phyloP scores from a whole-genome alignment of 495 filamentous ascomycete genomes.

The Hypoxylon subgilvum region DNA sequence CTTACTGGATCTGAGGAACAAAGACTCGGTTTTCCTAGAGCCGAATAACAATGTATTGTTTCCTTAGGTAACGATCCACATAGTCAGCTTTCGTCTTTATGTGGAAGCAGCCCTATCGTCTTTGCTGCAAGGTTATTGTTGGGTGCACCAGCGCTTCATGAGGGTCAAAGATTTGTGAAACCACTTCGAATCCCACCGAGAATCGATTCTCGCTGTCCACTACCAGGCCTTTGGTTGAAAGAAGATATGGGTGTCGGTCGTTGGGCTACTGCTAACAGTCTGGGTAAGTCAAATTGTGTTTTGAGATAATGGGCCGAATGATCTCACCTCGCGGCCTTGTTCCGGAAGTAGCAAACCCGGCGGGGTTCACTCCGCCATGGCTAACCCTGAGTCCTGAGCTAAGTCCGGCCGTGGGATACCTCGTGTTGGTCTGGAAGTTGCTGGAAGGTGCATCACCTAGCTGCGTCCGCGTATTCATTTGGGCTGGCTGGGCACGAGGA shows the following conservation, averaged over 20 bases:
- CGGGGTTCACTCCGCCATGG: conserved; percentile 16
- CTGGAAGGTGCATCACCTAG: conserved; percentile 11
- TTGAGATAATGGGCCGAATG: background rate
- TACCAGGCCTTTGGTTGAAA: conserved; percentile 9
- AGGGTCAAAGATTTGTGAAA: conserved; percentile 15
- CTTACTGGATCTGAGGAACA: background rate
- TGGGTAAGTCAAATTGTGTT: background rate
- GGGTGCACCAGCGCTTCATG: background rate
- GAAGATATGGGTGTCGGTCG: conserved; percentile 25
- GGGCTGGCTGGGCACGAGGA: conserved; percentile 19
- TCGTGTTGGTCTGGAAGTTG: conserved; percentile 8
- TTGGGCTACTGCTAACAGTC: conserved; percentile 10
- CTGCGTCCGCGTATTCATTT: conserved; percentile 12
- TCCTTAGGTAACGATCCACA: background rate
- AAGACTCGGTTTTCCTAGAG: background rate
- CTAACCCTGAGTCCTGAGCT: conserved; percentile 39
- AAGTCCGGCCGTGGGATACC: conserved; percentile 28
- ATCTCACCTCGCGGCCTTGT: conserved; percentile 34
- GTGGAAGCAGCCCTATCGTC: too few relatives aligned
- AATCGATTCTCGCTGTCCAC: conserved; percentile 17
- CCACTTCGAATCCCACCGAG: conserved; percentile 21
- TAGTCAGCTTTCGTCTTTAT: too few relatives aligned
- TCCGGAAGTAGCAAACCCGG: conserved; percentile 7
- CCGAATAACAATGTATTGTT: conserved; percentile 23
- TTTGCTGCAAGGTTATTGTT: background rate